Base-by-base conservation (phyloP, 495 filamentous ascomycete species). In the Apodospora peruviana region DNA sequence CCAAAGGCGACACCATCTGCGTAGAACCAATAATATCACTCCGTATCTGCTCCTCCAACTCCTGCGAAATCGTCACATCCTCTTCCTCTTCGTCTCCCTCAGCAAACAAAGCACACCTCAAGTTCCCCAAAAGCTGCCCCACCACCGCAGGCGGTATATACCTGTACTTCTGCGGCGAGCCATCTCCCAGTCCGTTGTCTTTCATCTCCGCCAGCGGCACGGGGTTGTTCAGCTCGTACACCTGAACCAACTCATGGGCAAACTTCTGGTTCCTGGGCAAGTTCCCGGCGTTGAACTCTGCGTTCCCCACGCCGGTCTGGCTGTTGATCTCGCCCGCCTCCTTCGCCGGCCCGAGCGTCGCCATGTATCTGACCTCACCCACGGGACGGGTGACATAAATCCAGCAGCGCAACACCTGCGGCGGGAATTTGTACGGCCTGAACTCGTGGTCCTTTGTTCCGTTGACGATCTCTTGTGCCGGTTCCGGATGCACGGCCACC, bases 181-280 rank as follows among this genome's bases (percentile, higher is more conserved):
- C 49, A 0, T 58, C 51, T 3, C 75, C 52, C 68, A 73, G 68
- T 0, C 70, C 74, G 19, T 71, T 67, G 11, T 63, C 56, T 40
- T 65, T 58, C 65, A 78, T 67, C 11, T 67, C 56, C 1, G 62
- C 57, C 14, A 68, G 50, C 2, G 69, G 61, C n/a, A 76, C 56
- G 0, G 75, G 71, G 44, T 78, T 70, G 42, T 77, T 74, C 4
- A 80, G 67, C 51, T 73, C 64, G 43, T 79, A 79, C 5, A 79
- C 67, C 48, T 78, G 72, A 4, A 69, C 23, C 24, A 79, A 60
- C 55, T 77, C 69, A 40, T 75, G 70, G 14, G 76, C 76, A 34
- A 53, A 68, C 21, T 64, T 66, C 22, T 7, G 5, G 5, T 17
- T 17, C 9, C 10, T n/a, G 5, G 41, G 38, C 14, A 22, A 47